phyloP scores from a whole-genome alignment of 1,139 yeast genomes.

The Taphrina deformans region DNA sequence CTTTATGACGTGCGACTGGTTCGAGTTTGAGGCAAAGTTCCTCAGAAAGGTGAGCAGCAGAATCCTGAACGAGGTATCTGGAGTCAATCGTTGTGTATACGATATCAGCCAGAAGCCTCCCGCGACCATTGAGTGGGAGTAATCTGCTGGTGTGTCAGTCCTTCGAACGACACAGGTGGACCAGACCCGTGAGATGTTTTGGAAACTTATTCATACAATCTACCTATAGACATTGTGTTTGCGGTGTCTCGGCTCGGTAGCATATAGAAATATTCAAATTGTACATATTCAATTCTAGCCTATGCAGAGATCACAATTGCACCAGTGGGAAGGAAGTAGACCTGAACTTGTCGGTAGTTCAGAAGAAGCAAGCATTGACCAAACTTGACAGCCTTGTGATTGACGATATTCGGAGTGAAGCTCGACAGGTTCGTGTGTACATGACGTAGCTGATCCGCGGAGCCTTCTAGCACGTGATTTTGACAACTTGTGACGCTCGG shows the following conservation, averaged over 20 bases:
- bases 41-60: slow-evolving; percentile 90
- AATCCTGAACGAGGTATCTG: slow-evolving; percentile 96
- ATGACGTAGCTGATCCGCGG: not conserved
- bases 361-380: too few relatives aligned
- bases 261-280: not conserved
- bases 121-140: slow-evolving; percentile 99
- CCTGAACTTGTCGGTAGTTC: too few relatives aligned
- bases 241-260: too few relatives aligned
- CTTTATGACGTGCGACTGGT: slow-evolving; percentile 99
- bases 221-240: not conserved
- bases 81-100: slow-evolving; percentile 98
- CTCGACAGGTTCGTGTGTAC: too few relatives aligned
- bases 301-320: too few relatives aligned
- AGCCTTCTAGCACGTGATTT: not conserved
- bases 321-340: too few relatives aligned
- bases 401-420: too few relatives aligned
- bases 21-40: slow-evolving; percentile 86
- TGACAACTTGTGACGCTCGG: not conserved
- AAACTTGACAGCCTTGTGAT: too few relatives aligned
- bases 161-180: too few relatives aligned
- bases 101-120: slow-evolving; percentile 99
- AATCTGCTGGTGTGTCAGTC: too few relatives aligned
- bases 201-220: too few relatives aligned
- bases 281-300: not conserved
- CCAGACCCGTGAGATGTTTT: too few relatives aligned